These are phyloP conservation scores for Cercophora newfieldiana DNA, from an alignment of 495 filamentous ascomycete genomes.

Conservation along the genomic window DNA sequence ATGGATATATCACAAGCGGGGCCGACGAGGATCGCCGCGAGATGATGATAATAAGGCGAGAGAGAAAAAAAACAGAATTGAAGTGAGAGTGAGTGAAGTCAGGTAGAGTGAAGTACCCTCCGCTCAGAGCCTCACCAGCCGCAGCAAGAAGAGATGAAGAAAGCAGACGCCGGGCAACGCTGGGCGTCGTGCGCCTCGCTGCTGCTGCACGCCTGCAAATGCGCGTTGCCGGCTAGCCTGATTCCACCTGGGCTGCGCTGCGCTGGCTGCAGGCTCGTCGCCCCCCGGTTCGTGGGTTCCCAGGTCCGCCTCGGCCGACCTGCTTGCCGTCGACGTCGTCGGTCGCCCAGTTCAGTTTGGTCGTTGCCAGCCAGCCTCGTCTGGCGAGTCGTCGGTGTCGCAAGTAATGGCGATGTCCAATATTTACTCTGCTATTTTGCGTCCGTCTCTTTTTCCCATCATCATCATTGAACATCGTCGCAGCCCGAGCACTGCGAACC, in stretches of 20 bases:
- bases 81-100: too few species aligned
- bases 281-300: not conserved
- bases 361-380: not conserved
- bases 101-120: not conserved
- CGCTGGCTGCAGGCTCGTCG: not conserved
- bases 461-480: not conserved
- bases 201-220: not conserved
- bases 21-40: too few species aligned
- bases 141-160: not conserved
- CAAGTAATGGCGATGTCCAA: too few species aligned
- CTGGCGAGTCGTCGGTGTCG: too few species aligned
- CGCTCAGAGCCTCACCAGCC: conserved; percentile 1
- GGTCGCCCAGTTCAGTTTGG: conserved; percentile 1
- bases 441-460: not conserved
- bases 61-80: not conserved
- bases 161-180: not conserved
- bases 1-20: too few species aligned
- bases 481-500: not conserved
- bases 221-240: not conserved
- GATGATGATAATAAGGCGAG: not conserved
- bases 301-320: not conserved
- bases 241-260: not conserved
- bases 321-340: not conserved
- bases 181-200: not conserved
- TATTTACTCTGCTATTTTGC: too few species aligned